Base-by-base conservation (phyloP, 768 basidiomycete genomes). In the Calvatia gigantea region DNA sequence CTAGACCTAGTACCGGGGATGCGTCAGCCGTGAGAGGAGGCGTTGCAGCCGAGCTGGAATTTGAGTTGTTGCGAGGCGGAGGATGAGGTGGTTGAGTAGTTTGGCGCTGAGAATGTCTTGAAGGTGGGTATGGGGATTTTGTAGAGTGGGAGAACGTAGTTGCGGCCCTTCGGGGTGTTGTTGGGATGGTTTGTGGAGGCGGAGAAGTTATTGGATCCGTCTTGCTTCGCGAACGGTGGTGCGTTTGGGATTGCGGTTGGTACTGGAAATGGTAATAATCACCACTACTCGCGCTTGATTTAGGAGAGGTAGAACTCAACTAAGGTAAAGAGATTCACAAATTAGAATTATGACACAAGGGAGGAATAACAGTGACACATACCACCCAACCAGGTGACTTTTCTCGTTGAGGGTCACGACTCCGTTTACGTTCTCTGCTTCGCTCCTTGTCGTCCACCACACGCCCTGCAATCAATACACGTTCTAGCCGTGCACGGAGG, bases 401-500 rank as follows among this genome's bases (percentile, higher is more conserved):
- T 17, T 7, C 41, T 7, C 4, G 43, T 6, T 12, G 23, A 19
- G 21, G 33, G 11, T 49, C 39, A 31, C 46, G 31, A 25, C 54
- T 41, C 21, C 43, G 44, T 23, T 23, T 47, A 11, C 35, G 54
- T 46, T 58, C 44, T n/a, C 39, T 54, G 33, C 46, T 54, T 15
- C 27, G 37, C 9, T 37, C 49, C 14, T 27, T 46, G 39, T 44
- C 45, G 4, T 45, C 48, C 5, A 51, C 49, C 1, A 54, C 52
- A 21, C 47, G 35, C 11, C 49, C 53, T 0, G 57, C 23, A 14
- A 48, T 51, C 21, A 61, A 46, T n/a, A 61, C 61, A 23, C 52
- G 61, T 17, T 61, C 61, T 17, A 61, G 54, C 21, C 58, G 47
- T 35, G 61, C 61, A 6, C 58, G 58, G 12, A 61, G 57, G 1